phyloP scores from a whole-genome alignment of 2,329 filamentous ascomycete genomes.

The Colletotrichum musae region DNA sequence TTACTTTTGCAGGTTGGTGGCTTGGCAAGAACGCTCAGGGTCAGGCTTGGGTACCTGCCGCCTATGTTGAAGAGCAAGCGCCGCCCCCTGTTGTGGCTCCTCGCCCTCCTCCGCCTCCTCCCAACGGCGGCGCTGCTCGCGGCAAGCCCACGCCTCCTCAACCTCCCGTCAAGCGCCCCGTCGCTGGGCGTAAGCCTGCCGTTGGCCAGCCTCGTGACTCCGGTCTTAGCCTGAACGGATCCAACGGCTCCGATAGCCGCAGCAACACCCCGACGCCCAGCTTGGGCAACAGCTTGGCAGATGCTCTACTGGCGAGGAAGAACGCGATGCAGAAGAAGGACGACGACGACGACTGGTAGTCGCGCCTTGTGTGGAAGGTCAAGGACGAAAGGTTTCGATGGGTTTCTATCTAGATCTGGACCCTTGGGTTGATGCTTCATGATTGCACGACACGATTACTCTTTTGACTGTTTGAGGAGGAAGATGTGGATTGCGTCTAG shows the following conservation, averaged over 20 bases:
- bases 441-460: constrained; percentile 41
- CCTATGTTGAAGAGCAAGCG: constrained; percentile 90
- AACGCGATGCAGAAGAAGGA: constrained; percentile 80
- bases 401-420: constrained; percentile 36
- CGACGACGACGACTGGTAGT: constrained; percentile 79
- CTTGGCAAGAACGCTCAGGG: constrained; percentile 80
- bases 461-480: constrained; percentile 36
- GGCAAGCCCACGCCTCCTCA: constrained; percentile 81
- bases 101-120: constrained; percentile 76
- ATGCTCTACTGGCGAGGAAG: constrained; percentile 83
- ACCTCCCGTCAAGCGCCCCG: constrained; percentile 86
- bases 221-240: constrained; percentile 72
- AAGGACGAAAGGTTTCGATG: constrained; percentile 24
- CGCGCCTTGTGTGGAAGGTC: constrained; percentile 33
- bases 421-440: constrained; percentile 39
- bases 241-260: constrained; percentile 73
- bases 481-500: constrained; percentile 31
- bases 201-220: constrained; percentile 79
- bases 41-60: constrained; percentile 95
- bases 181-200: constrained; percentile 78
- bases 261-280: constrained; percentile 81
- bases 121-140: constrained; percentile 63
- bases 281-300: constrained; percentile 80
- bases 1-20: constrained; percentile 86
- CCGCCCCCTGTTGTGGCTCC: constrained; percentile 73